Conservation (phyloP, 495 filamentous ascomycete genomes). For the Penicillium silybi region DNA sequence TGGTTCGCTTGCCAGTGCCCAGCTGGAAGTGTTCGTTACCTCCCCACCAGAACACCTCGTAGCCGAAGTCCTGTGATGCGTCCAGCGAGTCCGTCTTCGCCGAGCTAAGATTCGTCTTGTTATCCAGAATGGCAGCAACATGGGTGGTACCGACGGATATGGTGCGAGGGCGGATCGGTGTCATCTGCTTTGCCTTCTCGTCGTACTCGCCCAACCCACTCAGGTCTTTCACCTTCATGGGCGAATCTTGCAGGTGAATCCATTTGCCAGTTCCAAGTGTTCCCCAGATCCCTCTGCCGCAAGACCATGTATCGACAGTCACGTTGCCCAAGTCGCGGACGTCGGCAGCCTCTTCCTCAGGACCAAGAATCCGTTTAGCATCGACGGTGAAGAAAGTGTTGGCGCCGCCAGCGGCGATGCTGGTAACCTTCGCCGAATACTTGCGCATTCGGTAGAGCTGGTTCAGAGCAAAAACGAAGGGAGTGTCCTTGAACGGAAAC, state of each 20-base stretch:
- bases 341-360: conserved; percentile 37
- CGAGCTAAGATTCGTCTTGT: conserved; percentile 58
- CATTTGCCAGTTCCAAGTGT: conserved; percentile 81
- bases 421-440: conserved; percentile 58
- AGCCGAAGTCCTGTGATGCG: conserved; percentile 66
- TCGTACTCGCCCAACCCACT: conserved; percentile 83
- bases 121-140: conserved; percentile 73
- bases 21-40: conserved; percentile 92
- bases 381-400: conserved; percentile 88
- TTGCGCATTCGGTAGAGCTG: conserved; percentile 64
- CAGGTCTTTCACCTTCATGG: conserved; percentile 77
- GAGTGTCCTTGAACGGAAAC: conserved; percentile 60
- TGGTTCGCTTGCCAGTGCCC: conserved; percentile 85
- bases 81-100: conserved; percentile 43
- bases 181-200: conserved; percentile 58
- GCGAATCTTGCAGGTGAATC: conserved; percentile 78
- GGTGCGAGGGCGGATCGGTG: conserved; percentile 72
- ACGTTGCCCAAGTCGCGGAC: conserved; percentile 47
- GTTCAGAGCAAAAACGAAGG: conserved; percentile 61
- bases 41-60: conserved; percentile 88
- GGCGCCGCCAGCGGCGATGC: conserved; percentile 76
- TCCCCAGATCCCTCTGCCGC: conserved; percentile 80
- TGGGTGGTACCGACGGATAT: conserved; percentile 77
- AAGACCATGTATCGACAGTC: conserved; percentile 77
- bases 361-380: conserved; percentile 53